Evolutionary conservation across 805 yeast species (phyloP).

Genomic region (Yamadazyma kitorensis): DNA sequence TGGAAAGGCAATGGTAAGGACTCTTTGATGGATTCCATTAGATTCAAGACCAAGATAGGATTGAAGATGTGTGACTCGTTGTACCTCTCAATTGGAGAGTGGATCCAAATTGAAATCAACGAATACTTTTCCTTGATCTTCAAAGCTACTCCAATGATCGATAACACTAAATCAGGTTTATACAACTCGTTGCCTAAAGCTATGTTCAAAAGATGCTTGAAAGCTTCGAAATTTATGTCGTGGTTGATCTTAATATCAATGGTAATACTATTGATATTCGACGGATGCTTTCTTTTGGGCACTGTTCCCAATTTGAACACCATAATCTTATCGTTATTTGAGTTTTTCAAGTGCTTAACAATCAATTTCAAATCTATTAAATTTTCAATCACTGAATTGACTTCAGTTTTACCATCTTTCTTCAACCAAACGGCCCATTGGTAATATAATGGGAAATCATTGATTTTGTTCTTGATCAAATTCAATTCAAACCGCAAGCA

Average conservation of each 20-base stretch:
- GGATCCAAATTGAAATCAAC: slow-evolving; percentile 16
- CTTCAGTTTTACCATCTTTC: slow-evolving; percentile 1
- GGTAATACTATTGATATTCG: slow-evolving; percentile 14
- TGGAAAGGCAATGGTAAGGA: slow-evolving; percentile 2
- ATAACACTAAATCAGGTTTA: slow-evolving; percentile 8
- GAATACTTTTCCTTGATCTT: slow-evolving; percentile 12
- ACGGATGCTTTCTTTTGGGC: slow-evolving; percentile 14
- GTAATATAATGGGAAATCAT: slow-evolving; percentile 17
- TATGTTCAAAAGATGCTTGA: slow-evolving; percentile 10
- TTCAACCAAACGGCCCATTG: slow-evolving; percentile 18
- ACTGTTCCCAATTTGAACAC: slow-evolving; percentile 14
- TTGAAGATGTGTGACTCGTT: slow-evolving; percentile 7
- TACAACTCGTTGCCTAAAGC: slow-evolving; percentile 10
- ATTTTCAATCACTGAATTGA: slow-evolving; percentile 14
- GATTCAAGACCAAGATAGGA: slow-evolving; percentile 1
- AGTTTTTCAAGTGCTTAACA: not conserved
- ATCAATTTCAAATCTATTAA: slow-evolving; percentile 9
- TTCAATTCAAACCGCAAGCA: slow-evolving; percentile 13
- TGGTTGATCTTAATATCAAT: slow-evolving; percentile 17
- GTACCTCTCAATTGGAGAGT: slow-evolving; percentile 12
- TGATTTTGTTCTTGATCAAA: slow-evolving; percentile 7
- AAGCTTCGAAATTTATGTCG: slow-evolving; percentile 9
- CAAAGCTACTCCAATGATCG: slow-evolving; percentile 14
- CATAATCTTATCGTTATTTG: slow-evolving; percentile 10
- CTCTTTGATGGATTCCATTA: slow-evolving; percentile 5